phyloP scores from a whole-genome alignment of 352 stramenopile species.

The Vaucheria bursata region DNA sequence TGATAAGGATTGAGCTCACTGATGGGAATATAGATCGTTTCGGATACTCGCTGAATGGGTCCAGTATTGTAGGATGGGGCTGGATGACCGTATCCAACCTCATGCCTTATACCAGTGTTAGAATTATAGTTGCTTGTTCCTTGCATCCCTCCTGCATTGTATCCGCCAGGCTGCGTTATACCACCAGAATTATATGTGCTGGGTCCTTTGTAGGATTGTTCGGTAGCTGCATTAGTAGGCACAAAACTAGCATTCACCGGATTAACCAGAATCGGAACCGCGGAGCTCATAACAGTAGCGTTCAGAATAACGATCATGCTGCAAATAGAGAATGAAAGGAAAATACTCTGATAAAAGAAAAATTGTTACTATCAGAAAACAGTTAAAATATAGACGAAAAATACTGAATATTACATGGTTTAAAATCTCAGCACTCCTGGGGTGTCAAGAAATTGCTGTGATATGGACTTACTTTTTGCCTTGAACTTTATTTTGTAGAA shows the following conservation, averaged over 20 bases:
- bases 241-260: conserved; percentile 3
- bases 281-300: conserved; percentile 12
- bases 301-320: conserved; percentile 38
- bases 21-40: conserved; percentile 42
- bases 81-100: background rate
- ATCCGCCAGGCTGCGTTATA: conserved; percentile 8
- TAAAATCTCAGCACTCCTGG: background rate
- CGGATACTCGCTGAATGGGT: conserved; percentile 34
- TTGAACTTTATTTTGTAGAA: conserved; percentile 47
- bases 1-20: conserved; percentile 47
- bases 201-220: no score
- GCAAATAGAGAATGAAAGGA: background rate
- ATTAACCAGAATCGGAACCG: conserved; percentile 29
- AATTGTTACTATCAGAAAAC: background rate
- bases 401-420: background rate
- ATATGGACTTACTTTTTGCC: conserved; percentile 27
- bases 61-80: background rate
- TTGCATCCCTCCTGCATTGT: background rate
- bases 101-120: background rate
- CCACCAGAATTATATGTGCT: no score
- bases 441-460: background rate
- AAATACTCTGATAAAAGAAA: background rate
- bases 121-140: background rate
- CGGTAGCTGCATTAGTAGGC: background rate
- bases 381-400: background rate